Percentiles rank a stretch among this genome's conserved stretches.
These are phyloP conservation scores for Delitschia confertaspora DNA, from an alignment of 495 filamentous ascomycete species.

Conservation along the genomic window DNA sequence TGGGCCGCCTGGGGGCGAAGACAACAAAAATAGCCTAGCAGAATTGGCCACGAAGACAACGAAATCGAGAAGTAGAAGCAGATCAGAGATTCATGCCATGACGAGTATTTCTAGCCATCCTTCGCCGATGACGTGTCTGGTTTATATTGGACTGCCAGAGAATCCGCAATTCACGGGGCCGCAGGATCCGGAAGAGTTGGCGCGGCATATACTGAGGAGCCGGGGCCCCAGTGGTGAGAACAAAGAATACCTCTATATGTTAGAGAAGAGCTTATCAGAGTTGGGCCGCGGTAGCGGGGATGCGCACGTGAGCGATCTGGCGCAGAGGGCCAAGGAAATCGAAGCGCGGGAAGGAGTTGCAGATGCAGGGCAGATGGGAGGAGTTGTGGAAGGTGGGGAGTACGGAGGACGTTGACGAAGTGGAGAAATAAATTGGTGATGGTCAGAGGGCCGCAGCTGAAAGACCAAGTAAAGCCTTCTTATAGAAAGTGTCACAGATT, in stretches of 20 bases:
- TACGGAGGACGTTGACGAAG: slow-evolving; percentile 36
- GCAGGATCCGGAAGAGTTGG: slow-evolving; percentile 72
- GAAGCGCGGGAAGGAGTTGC: slow-evolving; percentile 29
- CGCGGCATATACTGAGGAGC: slow-evolving; percentile 70
- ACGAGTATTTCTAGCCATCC: background rate
- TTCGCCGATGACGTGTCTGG: slow-evolving; percentile 51
- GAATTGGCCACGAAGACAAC: no score
- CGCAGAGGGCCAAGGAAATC: slow-evolving; percentile 46
- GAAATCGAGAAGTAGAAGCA: no score
- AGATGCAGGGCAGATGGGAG: slow-evolving; percentile 6
- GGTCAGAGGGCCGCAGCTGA: no score
- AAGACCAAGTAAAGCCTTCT: no score
- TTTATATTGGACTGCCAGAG: slow-evolving; percentile 89
- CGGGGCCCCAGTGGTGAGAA: slow-evolving; percentile 83
- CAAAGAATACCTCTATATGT: slow-evolving; percentile 75
- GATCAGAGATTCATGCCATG: no score
- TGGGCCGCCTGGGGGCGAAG: no score
- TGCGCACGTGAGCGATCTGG: slow-evolving; percentile 61
- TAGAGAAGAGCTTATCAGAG: slow-evolving; percentile 67
- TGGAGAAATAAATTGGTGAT: slow-evolving; percentile 9
- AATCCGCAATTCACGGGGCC: slow-evolving; percentile 89
- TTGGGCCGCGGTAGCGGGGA: slow-evolving; percentile 74
- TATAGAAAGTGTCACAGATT: no score
- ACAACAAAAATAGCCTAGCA: no score
- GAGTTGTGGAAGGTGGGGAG: slow-evolving; percentile 42